These are phyloP conservation scores for Chloroidium sp. DNA, from an alignment of 163 green algal species.

Conservation along the genomic window DNA sequence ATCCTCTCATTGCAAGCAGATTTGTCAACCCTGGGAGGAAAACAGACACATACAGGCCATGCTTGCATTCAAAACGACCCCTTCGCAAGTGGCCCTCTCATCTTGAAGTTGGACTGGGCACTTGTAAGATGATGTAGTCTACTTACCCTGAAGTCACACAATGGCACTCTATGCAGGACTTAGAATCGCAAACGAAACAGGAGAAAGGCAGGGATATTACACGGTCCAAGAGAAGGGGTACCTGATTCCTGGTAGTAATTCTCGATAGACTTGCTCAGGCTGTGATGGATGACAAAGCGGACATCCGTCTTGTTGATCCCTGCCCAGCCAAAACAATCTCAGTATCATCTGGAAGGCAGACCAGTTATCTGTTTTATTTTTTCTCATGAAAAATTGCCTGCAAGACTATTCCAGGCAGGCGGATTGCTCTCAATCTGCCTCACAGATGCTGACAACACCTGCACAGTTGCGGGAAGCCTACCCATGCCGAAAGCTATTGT, in stretches of 20 bases:
- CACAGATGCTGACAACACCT: too few species aligned
- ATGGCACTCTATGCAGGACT: too few species aligned
- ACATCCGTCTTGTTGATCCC: conserved; percentile 58
- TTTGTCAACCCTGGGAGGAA: neutral
- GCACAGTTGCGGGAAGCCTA: too few species aligned
- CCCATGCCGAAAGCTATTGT: conserved; percentile 84
- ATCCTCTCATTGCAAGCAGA: neutral
- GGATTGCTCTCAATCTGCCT: too few species aligned
- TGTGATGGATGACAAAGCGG: conserved; percentile 79
- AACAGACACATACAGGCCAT: neutral
- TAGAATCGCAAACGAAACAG: neutral
- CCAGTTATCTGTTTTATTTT: too few species aligned
- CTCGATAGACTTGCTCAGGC: conserved; percentile 73
- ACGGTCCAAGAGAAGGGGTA: neutral
- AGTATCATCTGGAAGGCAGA: too few species aligned
- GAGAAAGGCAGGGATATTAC: neutral
- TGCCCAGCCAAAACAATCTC: conserved; percentile 11
- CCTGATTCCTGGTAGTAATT: conserved; percentile 44
- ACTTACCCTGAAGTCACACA: too few species aligned
- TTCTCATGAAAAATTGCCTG: too few species aligned
- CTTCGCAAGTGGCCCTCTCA: too few species aligned
- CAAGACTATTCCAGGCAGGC: too few species aligned
- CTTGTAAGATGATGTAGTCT: too few species aligned
- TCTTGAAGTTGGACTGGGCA: too few species aligned
- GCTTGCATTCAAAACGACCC: neutral